Conservation (phyloP, 371 early-diverging fungal species). For the Batrachochytrium dendrobatidis region DNA sequence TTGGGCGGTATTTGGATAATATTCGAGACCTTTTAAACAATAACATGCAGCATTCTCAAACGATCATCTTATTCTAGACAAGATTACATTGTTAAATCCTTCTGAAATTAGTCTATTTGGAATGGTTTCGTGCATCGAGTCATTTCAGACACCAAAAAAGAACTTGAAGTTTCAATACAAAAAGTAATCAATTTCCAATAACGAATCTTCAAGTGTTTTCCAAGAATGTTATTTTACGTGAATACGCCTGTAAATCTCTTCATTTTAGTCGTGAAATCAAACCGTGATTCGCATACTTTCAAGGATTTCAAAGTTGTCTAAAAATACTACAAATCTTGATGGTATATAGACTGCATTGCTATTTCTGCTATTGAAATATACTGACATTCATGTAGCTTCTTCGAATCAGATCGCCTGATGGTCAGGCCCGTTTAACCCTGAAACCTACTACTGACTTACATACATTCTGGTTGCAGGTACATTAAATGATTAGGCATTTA, state of each 20-base stretch:
- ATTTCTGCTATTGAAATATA: neutral
- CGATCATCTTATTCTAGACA: too few species aligned
- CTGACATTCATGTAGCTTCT: slow-evolving; percentile 37
- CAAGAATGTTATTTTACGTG: too few species aligned
- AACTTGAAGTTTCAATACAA: too few species aligned
- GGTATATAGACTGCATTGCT: neutral
- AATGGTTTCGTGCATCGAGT: too few species aligned
- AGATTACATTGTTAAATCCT: too few species aligned
- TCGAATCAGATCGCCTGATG: slow-evolving; percentile 75
- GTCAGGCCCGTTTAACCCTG: slow-evolving; percentile 70
- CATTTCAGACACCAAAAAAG: too few species aligned
- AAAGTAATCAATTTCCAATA: too few species aligned
- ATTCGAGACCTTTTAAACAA: too few species aligned
- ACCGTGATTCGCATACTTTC: neutral
- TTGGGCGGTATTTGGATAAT: too few species aligned
- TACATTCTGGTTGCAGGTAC: slow-evolving; percentile 52
- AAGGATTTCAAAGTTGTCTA: neutral
- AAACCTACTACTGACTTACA: slow-evolving; percentile 49
- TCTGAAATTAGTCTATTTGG: too few species aligned
- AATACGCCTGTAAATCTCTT: neutral
- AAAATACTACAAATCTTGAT: neutral
- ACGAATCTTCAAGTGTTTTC: too few species aligned
- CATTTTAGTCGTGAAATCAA: neutral
- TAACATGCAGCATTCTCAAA: too few species aligned
- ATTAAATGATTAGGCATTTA: neutral